Evolutionary conservation across 495 filamentous ascomycete genomes (phyloP).

Genomic region (Lasiosphaeria hispida): DNA sequence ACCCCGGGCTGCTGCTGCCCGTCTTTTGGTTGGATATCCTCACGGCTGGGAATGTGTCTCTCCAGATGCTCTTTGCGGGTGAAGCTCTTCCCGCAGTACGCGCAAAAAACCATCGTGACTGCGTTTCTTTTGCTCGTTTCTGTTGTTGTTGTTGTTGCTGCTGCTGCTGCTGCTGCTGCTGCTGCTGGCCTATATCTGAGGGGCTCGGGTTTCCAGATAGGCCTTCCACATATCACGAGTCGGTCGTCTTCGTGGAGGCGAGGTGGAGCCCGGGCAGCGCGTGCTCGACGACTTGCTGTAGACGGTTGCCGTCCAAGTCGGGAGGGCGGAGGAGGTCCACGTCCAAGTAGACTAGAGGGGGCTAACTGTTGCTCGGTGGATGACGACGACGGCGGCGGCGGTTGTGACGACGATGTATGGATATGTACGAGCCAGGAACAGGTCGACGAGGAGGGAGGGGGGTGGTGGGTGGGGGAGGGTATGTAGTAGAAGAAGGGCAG

Average conservation of each 20-base stretch:
- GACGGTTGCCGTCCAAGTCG: background rate
- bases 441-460: slow-evolving; percentile 1
- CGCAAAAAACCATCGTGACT: slow-evolving; percentile 52
- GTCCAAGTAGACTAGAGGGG: too few relatives aligned
- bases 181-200: too few relatives aligned
- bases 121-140: background rate
- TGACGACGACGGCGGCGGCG: too few relatives aligned
- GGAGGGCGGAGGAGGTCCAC: too few relatives aligned
- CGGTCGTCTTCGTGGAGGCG: background rate
- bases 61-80: slow-evolving; percentile 66
- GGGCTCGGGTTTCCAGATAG: background rate
- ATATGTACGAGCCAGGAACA: background rate
- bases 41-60: slow-evolving; percentile 60
- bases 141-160: background rate
- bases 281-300: slow-evolving; percentile 2
- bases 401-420: slow-evolving; percentile 4
- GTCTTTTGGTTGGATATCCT: slow-evolving; percentile 24
- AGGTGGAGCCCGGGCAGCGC: background rate
- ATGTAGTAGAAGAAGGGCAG: slow-evolving; percentile 20
- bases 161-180: slow-evolving; percentile 7
- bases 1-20: background rate
- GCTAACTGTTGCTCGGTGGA: background rate
- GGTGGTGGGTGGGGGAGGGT: slow-evolving; percentile 4
- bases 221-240: background rate
- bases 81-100: slow-evolving; percentile 63